Percentiles rank a stretch among this genome's conserved stretches.
Conservation (phyloP, 441 rosid species). For the Syzygium syzygioides region DNA sequence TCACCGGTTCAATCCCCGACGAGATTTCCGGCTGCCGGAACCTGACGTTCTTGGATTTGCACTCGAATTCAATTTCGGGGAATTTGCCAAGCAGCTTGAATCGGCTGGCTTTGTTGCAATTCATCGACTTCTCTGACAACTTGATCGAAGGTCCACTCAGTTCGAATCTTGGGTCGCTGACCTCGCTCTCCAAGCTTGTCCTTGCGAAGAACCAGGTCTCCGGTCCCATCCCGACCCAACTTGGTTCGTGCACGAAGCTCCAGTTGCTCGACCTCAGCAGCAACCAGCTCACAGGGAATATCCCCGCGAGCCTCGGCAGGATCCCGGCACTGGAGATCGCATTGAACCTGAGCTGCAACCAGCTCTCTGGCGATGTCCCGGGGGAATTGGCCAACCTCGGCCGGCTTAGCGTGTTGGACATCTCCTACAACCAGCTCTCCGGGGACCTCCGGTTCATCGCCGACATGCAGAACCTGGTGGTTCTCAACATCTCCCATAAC, state of each 20-base stretch:
- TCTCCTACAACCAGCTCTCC: conserved; percentile 51
- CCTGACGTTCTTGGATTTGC: conserved; percentile 60
- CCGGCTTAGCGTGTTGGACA: conserved; percentile 60
- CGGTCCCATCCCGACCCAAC: conserved; percentile 43
- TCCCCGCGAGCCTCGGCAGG: conserved; percentile 54
- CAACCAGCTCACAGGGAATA: conserved; percentile 41
- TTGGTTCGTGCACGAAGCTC: conserved; percentile 55
- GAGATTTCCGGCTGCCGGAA: conserved; percentile 48
- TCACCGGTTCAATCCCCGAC: conserved; percentile 39
- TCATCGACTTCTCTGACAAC: conserved; percentile 50
- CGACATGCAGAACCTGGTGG: conserved; percentile 68
- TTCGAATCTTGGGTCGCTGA: conserved; percentile 39
- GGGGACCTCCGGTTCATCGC: conserved; percentile 52
- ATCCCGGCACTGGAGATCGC: conserved; percentile 66
- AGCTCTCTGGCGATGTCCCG: conserved; percentile 53
- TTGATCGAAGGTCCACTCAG: conserved; percentile 36
- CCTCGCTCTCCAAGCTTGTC: conserved; percentile 49
- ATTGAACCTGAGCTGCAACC: conserved; percentile 76
- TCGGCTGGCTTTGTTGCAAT: conserved; percentile 44
- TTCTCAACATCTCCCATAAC: conserved; percentile 74
- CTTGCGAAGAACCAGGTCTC: conserved; percentile 43
- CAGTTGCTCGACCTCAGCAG: conserved; percentile 59
- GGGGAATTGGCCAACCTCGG: conserved; percentile 41
- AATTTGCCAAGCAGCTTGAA: conserved; percentile 35
- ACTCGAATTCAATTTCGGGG: conserved; percentile 52